Evolutionary conservation across 139 green algal species (phyloP), one percentile per base, ranked within the genome.

Genomic region (Protoeuglena noctilucae): DNA sequence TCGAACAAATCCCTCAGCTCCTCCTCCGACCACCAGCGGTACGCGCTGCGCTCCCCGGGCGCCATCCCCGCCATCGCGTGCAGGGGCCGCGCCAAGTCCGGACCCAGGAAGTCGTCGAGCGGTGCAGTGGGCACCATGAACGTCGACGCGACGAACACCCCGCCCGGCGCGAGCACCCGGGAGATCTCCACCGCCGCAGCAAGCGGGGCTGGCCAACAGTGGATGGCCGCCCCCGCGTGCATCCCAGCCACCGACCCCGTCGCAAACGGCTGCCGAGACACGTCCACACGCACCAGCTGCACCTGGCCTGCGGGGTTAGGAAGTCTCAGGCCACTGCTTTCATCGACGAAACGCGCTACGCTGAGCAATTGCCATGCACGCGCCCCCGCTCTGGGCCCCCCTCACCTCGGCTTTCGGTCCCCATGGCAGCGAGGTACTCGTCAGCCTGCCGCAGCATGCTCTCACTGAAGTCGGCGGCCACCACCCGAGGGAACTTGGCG

Each of bases 191-290:
- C 83, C 45, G 24, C 61, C 14, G 73, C 80, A 9, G 63, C 62
- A 41, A 65, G 59, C 2, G 83, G 79, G 30, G 85, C 73, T 16
- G 86, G 87, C 89, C 89, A 98, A 75, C 89, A 98, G 73, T 98
- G 89, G 29, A 98, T 85, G 50, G 89, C 89, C 3, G 89, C 89
- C 24, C 85, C 86, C 19, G 89, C 89, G 65, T 96, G 87, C 14
- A 97, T 80, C 27, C 73, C 89, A 18, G 77, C 71, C n/a, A 97
- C 55, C 12, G 40, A 73, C 46, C 71, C 84, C 0, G 81, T 87
- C 21, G 64, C 51, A 53, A 97, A 96, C 0, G 89, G 89, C 57
- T 97, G 65, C 3, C 89, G 64, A 2, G 54, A 79, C 5, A 93
- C 75, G 57, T 97, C 89, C 9, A 80, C 88, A 12, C 85, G 66